phyloP scores from a whole-genome alignment of 768 basidiomycete species.

The Russula vinacea region DNA sequence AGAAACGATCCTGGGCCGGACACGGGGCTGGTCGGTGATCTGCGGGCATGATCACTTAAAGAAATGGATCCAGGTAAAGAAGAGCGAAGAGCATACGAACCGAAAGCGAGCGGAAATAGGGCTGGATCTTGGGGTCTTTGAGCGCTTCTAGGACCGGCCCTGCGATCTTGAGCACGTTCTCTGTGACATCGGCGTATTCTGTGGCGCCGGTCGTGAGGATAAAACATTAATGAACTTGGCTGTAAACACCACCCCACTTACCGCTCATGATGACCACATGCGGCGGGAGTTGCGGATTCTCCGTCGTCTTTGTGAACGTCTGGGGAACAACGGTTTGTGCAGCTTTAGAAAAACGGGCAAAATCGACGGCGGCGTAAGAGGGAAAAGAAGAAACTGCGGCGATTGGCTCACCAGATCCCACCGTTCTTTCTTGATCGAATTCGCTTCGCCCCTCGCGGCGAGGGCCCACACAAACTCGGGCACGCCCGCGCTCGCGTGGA shows the following conservation, averaged over 20 bases:
- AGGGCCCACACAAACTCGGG: constrained; percentile 81
- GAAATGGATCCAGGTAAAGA: constrained; percentile 14
- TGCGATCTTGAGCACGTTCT: constrained; percentile 64
- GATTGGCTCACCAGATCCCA: constrained; percentile 79
- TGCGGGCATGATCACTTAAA: constrained; percentile 32
- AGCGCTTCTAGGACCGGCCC: constrained; percentile 55
- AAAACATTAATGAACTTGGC: neutral
- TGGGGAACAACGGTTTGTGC: constrained; percentile 34
- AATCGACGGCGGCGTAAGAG: constrained; percentile 3
- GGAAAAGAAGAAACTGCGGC: neutral
- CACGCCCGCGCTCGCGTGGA: constrained; percentile 48
- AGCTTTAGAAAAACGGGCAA: neutral
- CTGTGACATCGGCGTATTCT: constrained; percentile 86
- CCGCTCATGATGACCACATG: constrained; percentile 75
- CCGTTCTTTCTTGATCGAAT: constrained; percentile 61
- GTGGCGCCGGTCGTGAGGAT: constrained; percentile 10
- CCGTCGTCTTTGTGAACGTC: constrained; percentile 81
- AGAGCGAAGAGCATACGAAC: constrained; percentile 42
- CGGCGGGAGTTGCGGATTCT: constrained; percentile 57
- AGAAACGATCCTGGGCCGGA: constrained; percentile 54
- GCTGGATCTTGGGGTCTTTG: constrained; percentile 58
- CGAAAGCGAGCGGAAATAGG: constrained; percentile 83
- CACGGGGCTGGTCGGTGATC: constrained; percentile 84
- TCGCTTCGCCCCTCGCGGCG: constrained; percentile 75
- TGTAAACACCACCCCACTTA: constrained; percentile 31